Percentiles rank a stretch among this genome's conserved stretches.
Evolutionary conservation across 768 basidiomycete species (phyloP).

Genomic region (Pleurotus tuoliensis): DNA sequence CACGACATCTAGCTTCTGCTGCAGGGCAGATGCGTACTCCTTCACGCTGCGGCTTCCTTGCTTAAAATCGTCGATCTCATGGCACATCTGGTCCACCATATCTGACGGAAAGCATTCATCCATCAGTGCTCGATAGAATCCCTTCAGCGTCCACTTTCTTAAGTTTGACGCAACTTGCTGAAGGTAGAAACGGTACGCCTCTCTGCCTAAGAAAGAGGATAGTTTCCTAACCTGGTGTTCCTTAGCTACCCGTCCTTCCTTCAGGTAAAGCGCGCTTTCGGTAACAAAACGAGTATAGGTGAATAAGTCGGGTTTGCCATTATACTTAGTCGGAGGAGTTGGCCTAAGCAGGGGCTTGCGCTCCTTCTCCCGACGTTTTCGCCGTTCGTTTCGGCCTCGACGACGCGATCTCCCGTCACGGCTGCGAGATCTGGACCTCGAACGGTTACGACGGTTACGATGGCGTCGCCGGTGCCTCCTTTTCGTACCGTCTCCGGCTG

Average conservation of each 20-base stretch:
- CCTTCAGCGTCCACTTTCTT: slow-evolving; percentile 19
- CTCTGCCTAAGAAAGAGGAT: slow-evolving; percentile 24
- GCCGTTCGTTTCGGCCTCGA: background rate
- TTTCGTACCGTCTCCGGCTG: background rate
- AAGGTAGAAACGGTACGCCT: slow-evolving; percentile 28
- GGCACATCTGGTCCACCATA: slow-evolving; percentile 7
- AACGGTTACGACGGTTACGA: background rate
- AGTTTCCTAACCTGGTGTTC: slow-evolving; percentile 17
- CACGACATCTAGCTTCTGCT: slow-evolving; percentile 28
- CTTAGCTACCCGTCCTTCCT: slow-evolving; percentile 13
- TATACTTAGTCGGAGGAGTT: slow-evolving; percentile 19
- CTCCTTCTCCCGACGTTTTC: background rate
- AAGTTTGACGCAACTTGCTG: slow-evolving; percentile 21
- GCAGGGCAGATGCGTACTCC: slow-evolving; percentile 28
- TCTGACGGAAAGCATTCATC: slow-evolving; percentile 33
- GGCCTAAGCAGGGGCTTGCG: slow-evolving; percentile 15
- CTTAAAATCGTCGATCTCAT: slow-evolving; percentile 14
- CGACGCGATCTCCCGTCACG: background rate
- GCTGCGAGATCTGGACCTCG: no score
- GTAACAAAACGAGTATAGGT: slow-evolving; percentile 23
- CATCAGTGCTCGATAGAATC: slow-evolving; percentile 30
- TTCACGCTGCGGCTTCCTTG: slow-evolving; percentile 25
- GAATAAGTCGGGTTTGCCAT: slow-evolving; percentile 18
- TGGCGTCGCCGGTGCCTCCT: background rate
- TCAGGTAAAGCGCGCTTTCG: slow-evolving; percentile 18